phyloP scores from a whole-genome alignment of 176 grass and related monocot species.

The Miscanthus lutarioriparius region DNA sequence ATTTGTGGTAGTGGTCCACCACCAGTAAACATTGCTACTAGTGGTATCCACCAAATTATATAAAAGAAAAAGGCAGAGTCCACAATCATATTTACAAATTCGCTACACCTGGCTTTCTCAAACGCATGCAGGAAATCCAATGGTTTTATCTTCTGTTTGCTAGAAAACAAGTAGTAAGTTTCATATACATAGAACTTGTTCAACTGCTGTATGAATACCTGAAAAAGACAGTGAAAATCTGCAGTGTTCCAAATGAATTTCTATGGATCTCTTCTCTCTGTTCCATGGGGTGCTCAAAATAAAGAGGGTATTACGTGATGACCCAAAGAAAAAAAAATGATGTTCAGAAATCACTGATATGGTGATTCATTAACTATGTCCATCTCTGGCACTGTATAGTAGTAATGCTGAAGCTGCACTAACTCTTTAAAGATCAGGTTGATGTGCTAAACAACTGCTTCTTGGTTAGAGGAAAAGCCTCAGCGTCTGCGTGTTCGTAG shows the following conservation, averaged over 20 bases:
- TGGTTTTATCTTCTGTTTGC: not conserved
- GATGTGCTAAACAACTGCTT: slow-evolving; percentile 22
- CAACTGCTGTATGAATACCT: not conserved
- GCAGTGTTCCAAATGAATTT: not conserved
- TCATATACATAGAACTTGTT: not conserved
- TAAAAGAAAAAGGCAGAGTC: slow-evolving; percentile 24
- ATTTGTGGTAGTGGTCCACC: slow-evolving; percentile 25
- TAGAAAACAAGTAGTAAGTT: no score
- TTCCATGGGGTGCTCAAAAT: not conserved
- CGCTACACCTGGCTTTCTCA: not conserved
- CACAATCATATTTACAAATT: slow-evolving; percentile 27
- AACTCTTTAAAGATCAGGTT: slow-evolving; percentile 1
- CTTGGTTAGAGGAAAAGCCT: not conserved
- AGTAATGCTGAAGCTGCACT: slow-evolving; percentile 2
- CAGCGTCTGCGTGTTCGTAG: no score
- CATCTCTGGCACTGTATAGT: not conserved
- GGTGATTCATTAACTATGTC: not conserved
- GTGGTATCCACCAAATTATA: slow-evolving; percentile 48
- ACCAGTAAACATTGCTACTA: slow-evolving; percentile 11
- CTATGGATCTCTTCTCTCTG: not conserved
- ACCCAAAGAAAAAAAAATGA: not conserved
- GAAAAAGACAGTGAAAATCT: not conserved
- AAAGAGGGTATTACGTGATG: not conserved
- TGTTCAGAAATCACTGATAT: not conserved
- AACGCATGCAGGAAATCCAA: not conserved